Evolutionary conservation across 176 grass and related monocot species (phyloP).

Genomic region (Phragmites australis): DNA sequence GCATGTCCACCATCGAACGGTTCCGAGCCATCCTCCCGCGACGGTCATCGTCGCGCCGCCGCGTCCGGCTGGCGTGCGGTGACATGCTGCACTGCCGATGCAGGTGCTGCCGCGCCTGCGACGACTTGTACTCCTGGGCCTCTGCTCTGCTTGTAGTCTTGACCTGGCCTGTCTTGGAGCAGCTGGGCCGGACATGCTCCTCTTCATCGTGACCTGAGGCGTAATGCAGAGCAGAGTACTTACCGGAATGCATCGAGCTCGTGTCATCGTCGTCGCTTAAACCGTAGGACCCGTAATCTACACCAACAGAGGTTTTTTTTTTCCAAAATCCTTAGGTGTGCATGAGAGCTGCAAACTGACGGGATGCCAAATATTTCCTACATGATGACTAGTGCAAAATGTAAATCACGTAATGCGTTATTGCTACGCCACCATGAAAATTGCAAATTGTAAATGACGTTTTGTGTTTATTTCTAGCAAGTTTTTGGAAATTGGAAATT

Average conservation of each 20-base stretch:
- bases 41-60: slow-evolving; percentile 19
- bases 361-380: too few relatives aligned
- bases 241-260: slow-evolving; percentile 62
- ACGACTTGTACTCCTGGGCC: background rate
- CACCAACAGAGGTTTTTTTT: slow-evolving; percentile 17
- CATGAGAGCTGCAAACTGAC: too few relatives aligned
- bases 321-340: background rate
- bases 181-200: background rate
- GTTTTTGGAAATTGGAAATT: background rate
- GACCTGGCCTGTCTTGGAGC: slow-evolving; percentile 19
- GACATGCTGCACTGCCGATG: slow-evolving; percentile 39
- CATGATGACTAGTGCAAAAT: too few relatives aligned
- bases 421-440: too few relatives aligned
- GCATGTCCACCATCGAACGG: slow-evolving; percentile 80
- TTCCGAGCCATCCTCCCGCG: slow-evolving; percentile 45
- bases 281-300: slow-evolving; percentile 40
- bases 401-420: too few relatives aligned
- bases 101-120: background rate
- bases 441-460: too few relatives aligned
- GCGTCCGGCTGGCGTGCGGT: slow-evolving; percentile 35
- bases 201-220: slow-evolving; percentile 37
- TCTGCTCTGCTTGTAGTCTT: slow-evolving; percentile 2
- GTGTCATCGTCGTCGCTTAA: slow-evolving; percentile 68
- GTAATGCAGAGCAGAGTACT: slow-evolving; percentile 58
- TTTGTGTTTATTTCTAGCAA: too few relatives aligned